Base-by-base conservation (phyloP, 345 rosid genomes). In the Aquilaria sinensis region DNA sequence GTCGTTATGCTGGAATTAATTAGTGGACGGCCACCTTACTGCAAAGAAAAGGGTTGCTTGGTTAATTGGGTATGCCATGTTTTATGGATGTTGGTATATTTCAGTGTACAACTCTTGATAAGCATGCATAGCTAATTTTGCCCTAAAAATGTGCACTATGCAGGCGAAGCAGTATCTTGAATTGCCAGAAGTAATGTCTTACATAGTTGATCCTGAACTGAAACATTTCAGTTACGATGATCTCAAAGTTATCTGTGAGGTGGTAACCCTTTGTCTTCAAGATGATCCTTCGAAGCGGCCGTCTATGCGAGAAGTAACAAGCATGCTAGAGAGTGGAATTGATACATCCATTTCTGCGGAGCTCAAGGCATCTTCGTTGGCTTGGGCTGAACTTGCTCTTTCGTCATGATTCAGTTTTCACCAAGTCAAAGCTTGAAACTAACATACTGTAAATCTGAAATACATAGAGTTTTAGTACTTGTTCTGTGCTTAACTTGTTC, bases 331-430 rank as follows among this genome's bases (percentile, higher is more conserved):
- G 77, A 81, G 83, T 72, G 64, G 73, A 72, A 87, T 95, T 32
- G 96, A 89, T 75, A 72, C 89, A 15, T 84, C 96, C 2, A 61
- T 85, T 13, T 80, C 97, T 0, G 72, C 82, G 2, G 97, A 86
- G 80, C 80, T 87, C 41, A 84, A 80, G 81, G 77, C 97, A 6
- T 85, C 97, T 31, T 83, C 97, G 60, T 72, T 90, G 77, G 99
- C 97, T 8, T 95, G 99, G 97, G 97, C 99, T 0, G 99, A 95
- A 89, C 88, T 85, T 11, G 96, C 96, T 0, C 84, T 95, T 60
- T 78, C 89, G 47, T 85, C 97, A 4, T 88, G 75, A 86, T 68
- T 51, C 64, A 64, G 68, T 55, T 47, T 5, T 37, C 43, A 9
- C 43, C 8, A 2, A 3, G 43, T 37, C 7, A 37, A 37, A 37